Evolutionary conservation across 2,329 filamentous ascomycete species (phyloP), one percentile per base, ranked within the genome.

Genomic region (Zymoseptoria crescenta): DNA sequence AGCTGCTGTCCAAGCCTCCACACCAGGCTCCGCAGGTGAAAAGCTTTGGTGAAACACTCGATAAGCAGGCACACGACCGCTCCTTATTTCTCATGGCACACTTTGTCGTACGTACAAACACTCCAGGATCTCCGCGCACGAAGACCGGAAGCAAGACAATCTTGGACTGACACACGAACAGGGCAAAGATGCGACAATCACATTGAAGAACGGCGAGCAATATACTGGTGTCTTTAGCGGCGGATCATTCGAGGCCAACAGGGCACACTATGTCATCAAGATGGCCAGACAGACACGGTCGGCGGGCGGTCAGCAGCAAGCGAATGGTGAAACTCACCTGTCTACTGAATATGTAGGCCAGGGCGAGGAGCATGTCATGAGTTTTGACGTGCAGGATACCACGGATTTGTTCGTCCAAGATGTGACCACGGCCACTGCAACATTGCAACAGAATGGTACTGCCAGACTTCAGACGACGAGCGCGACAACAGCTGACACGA

Each of bases 211-310:
- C 66, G 84, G 84, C 66, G 84, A 86, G 53, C 80, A 79, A 57
- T 86, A 81, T 69, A 79, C 77, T 8, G 85, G 84, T 58, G 80
- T 87, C 41, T 82, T 86, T 66, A 84, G 82, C 49, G 81, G 80
- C 51, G 80, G 79, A 10, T 77, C 76, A 8, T 71, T 82, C 27
- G 80, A 83, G 56, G 13, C 78, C 4, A 75, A 72, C 62, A 80
- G 83, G 63, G 75, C 80, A 53, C 78, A 79, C 19, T 81, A 87
- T 66, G 74, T 80, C 28, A 76, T 87, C 66, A 88, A 87, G 73
- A 88, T 88, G 85, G 82, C 83, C 30, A 83, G 82, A 69, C 80
- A 79, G 63, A 70, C 77, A 58, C 71, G 74, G 51, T 67, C 72
- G 19, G 72, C 71, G 28, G 72, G 69, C 59, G 72, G 75, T 53